Base-by-base conservation (phyloP, 495 filamentous ascomycete species). In the Bombardia bombarda region DNA sequence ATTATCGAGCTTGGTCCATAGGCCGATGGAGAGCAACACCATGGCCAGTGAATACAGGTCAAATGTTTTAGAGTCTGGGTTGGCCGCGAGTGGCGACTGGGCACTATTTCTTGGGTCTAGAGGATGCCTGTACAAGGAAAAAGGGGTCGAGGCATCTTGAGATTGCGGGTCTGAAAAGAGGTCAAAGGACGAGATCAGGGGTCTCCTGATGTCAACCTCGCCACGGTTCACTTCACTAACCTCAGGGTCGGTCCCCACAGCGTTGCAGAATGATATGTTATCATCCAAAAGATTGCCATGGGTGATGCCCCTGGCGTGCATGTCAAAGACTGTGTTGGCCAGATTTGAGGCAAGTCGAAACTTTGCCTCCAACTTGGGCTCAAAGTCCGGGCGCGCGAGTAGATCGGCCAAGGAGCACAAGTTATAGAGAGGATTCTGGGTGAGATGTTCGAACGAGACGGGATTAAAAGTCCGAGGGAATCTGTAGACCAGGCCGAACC, bases 11-110 rank as follows among this genome's bases (percentile, higher is more conserved):
- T 84, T 80, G n/a, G 77, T 80, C 90, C 90, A 96, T 1, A 95
- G 69, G 20, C 89, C 90, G 44, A 96, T 82, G 42, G 93, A 90
- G 22, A 95, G 62, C 9, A 96, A 68, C 10, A 95, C 69, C 52
- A 95, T 75, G 26, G 86, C 88, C 2, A 96, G 67, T 3, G 86
- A 84, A 57, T 93, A 95, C 0, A 94, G 70, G 53, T 96, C 90
- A 51, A 88, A 80, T 1, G 80, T 77, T 64, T 72, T 72, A 25
- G 64, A 70, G 39, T 76, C 72, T 1, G 62, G 58, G 19, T 62
- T 66, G 17, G 53, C 51, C 22, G 64, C 50, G 21, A 75, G 57
- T 2, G 62, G 66, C 3, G 72, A 71, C 21, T 80, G 73, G 12
- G 67, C 63, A 20, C 74, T 70, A 13, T 67, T 72, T 32, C 80